A percentile compares a stretch with the other conserved stretches of the same genome.
These are phyloP conservation scores for Penicillium expansum DNA, from an alignment of 2,329 filamentous ascomycete genomes.

Conservation along the genomic window DNA sequence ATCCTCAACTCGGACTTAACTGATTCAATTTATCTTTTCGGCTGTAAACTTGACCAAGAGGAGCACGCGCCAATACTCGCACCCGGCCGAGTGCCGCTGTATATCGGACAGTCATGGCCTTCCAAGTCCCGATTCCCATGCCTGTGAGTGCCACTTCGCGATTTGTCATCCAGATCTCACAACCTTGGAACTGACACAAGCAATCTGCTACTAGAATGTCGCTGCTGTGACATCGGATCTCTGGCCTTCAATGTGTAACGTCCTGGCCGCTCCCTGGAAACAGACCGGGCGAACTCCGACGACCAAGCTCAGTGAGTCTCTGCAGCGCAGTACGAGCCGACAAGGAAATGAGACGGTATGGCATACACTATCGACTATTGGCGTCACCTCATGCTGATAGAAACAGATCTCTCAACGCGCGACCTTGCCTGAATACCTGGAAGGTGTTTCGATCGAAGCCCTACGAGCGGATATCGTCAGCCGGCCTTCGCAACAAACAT, in stretches of 20 bases:
- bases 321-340: slow-evolving; percentile 12
- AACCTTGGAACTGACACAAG: slow-evolving; percentile 18
- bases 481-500: slow-evolving; percentile 19
- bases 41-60: slow-evolving; percentile 7
- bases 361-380: background rate
- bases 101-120: slow-evolving; percentile 48
- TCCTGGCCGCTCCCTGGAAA: slow-evolving; percentile 39
- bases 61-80: slow-evolving; percentile 18
- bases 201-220: slow-evolving; percentile 42
- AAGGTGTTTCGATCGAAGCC: slow-evolving; percentile 25
- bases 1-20: slow-evolving; percentile 6
- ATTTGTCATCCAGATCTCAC: background rate
- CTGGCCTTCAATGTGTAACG: slow-evolving; percentile 45
- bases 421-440: slow-evolving; percentile 29
- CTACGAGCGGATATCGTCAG: slow-evolving; percentile 22
- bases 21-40: background rate
- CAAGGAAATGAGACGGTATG: slow-evolving; percentile 25
- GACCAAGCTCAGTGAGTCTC: slow-evolving; percentile 11
- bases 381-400: background rate
- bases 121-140: slow-evolving; percentile 49
- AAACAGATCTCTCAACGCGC: slow-evolving; percentile 13
- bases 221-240: slow-evolving; percentile 43
- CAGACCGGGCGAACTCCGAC: slow-evolving; percentile 24
- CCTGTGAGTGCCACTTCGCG: slow-evolving; percentile 40
- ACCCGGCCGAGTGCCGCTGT: slow-evolving; percentile 41